Percentiles rank a stretch among this genome's conserved stretches.
Evolutionary conservation across 345 rosid genomes (phyloP).

Genomic region (Eucalyptus curtisii): DNA sequence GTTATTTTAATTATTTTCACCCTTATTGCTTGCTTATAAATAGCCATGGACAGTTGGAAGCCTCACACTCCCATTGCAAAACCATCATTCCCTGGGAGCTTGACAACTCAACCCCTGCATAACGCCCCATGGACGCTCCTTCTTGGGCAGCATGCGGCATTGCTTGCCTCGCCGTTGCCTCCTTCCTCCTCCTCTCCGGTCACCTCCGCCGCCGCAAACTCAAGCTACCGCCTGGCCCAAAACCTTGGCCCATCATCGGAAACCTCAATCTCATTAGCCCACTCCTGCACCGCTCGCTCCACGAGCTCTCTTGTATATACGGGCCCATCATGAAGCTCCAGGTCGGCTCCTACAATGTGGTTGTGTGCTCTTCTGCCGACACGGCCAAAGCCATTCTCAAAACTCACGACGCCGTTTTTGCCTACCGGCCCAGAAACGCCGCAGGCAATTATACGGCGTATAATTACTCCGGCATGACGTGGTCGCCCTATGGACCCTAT

Average conservation of each 20-base stretch:
- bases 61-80: background rate
- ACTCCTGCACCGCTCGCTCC: slow-evolving; percentile 46
- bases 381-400: slow-evolving; percentile 30
- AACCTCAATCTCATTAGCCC: slow-evolving; percentile 43
- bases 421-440: slow-evolving; percentile 25
- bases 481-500: slow-evolving; percentile 46
- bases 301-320: slow-evolving; percentile 28
- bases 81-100: background rate
- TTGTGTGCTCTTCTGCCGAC: slow-evolving; percentile 36
- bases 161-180: slow-evolving; percentile 8
- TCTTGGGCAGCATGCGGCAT: background rate
- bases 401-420: slow-evolving; percentile 26
- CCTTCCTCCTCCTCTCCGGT: slow-evolving; percentile 5
- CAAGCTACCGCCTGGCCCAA: slow-evolving; percentile 40
- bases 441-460: slow-evolving; percentile 48
- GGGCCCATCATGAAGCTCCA: slow-evolving; percentile 45
- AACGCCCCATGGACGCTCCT: background rate
- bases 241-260: slow-evolving; percentile 50
- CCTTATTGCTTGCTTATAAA: background rate
- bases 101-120: background rate
- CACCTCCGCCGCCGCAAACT: slow-evolving; percentile 9
- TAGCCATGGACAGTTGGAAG: background rate
- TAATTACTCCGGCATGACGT: slow-evolving; percentile 29
- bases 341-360: slow-evolving; percentile 31
- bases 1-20: background rate